Base-by-base conservation (phyloP, 2,329 filamentous ascomycete genomes). In the Aureobasidium sp. region DNA sequence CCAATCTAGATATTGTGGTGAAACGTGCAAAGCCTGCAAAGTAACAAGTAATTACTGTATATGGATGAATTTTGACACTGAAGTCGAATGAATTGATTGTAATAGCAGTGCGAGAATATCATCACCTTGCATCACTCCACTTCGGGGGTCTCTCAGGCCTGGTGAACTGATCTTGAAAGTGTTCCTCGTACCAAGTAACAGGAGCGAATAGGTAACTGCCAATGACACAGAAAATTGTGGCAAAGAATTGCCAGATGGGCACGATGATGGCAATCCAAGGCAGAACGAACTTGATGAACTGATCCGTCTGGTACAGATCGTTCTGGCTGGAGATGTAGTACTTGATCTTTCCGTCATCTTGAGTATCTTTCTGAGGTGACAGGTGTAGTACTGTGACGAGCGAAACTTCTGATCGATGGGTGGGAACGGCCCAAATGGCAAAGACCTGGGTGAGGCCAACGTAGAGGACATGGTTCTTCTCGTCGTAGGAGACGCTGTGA, bases 311-410 rank as follows among this genome's bases (percentile, higher is more conserved):
- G 74, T 97, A 97, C 10, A 95, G 80, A 74, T 97, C 94, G 70
- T 97, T 90, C 75, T 97, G 94, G 23, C 84, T 86, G 9, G 83
- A 78, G 69, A 97, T 95, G 75, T 90, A 92, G 80, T 94, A 96
- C 66, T 84, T 85, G 27, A 72, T 48, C 33, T n/a, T 63, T 3
- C 33, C 58, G 3, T 55, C 33, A 23, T 65, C 42, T 15, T 31
- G 33, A 1, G 18, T 16, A 27, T 60, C 47, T 20, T 54, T 47
- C 10, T 55, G 53, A 8, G 67, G 62, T 61, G 58, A 67, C 55
- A 78, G 72, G 36, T 74, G 70, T 16, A 79, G 71, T 11, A 74
- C 70, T 31, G 71, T 76, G 31, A 78, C 73, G 16, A 79, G 73
- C 40, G 68, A 73, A 50, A 75, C 72, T 64, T 77, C 73, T 61